These are phyloP conservation scores for Tuber microsphaerosporum DNA, from an alignment of 495 filamentous ascomycete species.

Conservation along the genomic window DNA sequence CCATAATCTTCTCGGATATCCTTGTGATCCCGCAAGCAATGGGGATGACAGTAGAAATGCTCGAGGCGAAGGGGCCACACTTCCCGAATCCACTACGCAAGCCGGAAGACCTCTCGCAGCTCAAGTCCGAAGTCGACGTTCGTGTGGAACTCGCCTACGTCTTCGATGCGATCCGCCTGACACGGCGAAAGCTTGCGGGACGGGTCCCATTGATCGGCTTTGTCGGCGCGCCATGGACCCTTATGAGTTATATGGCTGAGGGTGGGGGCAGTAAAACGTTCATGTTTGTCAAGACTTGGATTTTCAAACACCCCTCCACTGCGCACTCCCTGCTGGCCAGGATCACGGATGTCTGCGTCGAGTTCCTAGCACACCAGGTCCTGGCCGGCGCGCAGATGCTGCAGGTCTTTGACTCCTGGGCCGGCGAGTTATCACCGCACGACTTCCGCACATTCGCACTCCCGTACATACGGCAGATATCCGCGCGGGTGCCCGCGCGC, in stretches of 20 bases:
- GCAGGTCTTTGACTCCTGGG: slow-evolving; percentile 99
- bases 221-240: slow-evolving; percentile 92
- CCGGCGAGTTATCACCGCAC: slow-evolving; percentile 77
- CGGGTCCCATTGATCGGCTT: slow-evolving; percentile 94
- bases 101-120: slow-evolving; percentile 73
- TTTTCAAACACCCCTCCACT: slow-evolving; percentile 78
- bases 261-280: slow-evolving; percentile 93
- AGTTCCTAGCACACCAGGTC: slow-evolving; percentile 87
- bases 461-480: slow-evolving; percentile 79
- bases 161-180: slow-evolving; percentile 87
- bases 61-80: slow-evolving; percentile 88
- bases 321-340: slow-evolving; percentile 75
- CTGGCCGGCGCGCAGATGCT: slow-evolving; percentile 83
- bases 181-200: slow-evolving; percentile 72
- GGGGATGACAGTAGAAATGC: slow-evolving; percentile 95
- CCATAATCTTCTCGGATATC: slow-evolving; percentile 98
- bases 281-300: slow-evolving; percentile 84
- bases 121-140: slow-evolving; percentile 74
- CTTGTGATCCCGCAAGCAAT: slow-evolving; percentile 95
- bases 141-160: slow-evolving; percentile 80
- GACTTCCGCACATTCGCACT: slow-evolving; percentile 76
- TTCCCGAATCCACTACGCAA: slow-evolving; percentile 77
- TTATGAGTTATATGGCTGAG: slow-evolving; percentile 98
- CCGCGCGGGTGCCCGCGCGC: slow-evolving; percentile 62
- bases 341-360: slow-evolving; percentile 85